Conservation (phyloP, 1,139 yeast genomes). For the Hemisphaericaspora xylofermentans region DNA sequence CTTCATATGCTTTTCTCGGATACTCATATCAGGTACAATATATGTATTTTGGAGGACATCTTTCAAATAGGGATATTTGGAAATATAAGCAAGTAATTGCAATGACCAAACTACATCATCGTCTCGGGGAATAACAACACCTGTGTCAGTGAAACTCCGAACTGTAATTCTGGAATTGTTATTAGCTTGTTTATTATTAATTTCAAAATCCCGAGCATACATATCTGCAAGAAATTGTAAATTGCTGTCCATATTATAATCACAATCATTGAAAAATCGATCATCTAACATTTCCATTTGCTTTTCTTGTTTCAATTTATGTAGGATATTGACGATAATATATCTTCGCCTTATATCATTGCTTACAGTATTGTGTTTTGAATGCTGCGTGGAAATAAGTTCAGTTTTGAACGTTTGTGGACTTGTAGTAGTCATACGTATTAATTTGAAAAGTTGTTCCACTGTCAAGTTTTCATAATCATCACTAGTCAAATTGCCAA, state of each 20-base stretch:
- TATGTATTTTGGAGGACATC: slow-evolving; percentile 73
- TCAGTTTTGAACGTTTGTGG: background rate
- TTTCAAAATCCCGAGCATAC: slow-evolving; percentile 40
- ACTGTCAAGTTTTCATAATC: slow-evolving; percentile 41
- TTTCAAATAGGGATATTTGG: slow-evolving; percentile 83
- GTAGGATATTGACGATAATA: slow-evolving; percentile 36
- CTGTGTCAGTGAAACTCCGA: slow-evolving; percentile 64
- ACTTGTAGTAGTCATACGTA: slow-evolving; percentile 15
- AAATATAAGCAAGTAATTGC: slow-evolving; percentile 86
- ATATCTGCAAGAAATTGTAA: slow-evolving; percentile 43
- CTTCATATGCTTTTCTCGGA: slow-evolving; percentile 45
- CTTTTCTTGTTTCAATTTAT: slow-evolving; percentile 40
- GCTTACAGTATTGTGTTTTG: slow-evolving; percentile 15
- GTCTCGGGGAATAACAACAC: slow-evolving; percentile 80
- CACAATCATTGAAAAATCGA: slow-evolving; percentile 30
- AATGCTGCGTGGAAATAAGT: background rate
- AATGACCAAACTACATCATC: slow-evolving; percentile 94
- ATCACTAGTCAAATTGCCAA: slow-evolving; percentile 31
- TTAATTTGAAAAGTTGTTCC: slow-evolving; percentile 40
- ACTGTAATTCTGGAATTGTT: slow-evolving; percentile 46
- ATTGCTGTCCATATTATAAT: slow-evolving; percentile 46
- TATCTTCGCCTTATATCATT: slow-evolving; percentile 39
- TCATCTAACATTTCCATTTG: slow-evolving; percentile 38
- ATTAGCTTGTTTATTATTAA: slow-evolving; percentile 19
- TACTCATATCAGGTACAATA: slow-evolving; percentile 54